Evolutionary conservation across 2,329 filamentous ascomycete genomes (phyloP), one percentile per base, ranked within the genome.

Genomic region (Ramularia collo-cygni): DNA sequence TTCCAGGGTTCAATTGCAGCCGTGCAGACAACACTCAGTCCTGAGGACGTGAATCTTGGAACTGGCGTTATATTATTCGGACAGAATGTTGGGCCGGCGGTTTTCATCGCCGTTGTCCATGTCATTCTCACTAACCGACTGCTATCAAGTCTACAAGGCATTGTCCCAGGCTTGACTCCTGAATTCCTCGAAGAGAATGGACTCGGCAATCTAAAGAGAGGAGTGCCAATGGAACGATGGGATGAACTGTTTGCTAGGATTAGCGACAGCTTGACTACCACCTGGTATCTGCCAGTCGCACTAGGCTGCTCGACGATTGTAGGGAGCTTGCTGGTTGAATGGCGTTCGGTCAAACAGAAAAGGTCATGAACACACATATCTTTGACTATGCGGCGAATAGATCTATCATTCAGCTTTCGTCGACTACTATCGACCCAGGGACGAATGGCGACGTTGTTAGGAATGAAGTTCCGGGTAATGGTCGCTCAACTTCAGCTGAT

Each of bases 21-120:
- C 6, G 51, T 60, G 2, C 60, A 63, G 32, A 58, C 54, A n/a
- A 51, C 47, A 1, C 42, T 62, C 2, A 40, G 38, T 8, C 24
- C 47, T 6, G 49, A 42, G 3, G 60, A 63, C 35, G 49, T 56
- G 19, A 46, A 53, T 9, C 35, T 61, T 21, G 58, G 54, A 4
- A 52, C 54, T 5, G 50, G 55, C 0, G 51, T 63, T 4, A 56
- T 64, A 13, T 44, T 61, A 12, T 64, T 65, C 31, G 58, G 41
- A 3, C 44, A 49, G 28, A 35, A 32, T 12, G 45, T 55, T 30
- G 52, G 52, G 5, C 44, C 52, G 3, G 46, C 52, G 13, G 26
- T 56, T 3, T 44, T 43, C 33, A 16, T 52, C 4, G 17, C 42
- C 6, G 38, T 49, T 14, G 52, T 46, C 3, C 50, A 56, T 31